Percentiles rank a stretch among this genome's conserved stretches.
Evolutionary conservation across 2,329 filamentous ascomycete genomes (phyloP).

Genomic region (Talaromyces funiculosus): DNA sequence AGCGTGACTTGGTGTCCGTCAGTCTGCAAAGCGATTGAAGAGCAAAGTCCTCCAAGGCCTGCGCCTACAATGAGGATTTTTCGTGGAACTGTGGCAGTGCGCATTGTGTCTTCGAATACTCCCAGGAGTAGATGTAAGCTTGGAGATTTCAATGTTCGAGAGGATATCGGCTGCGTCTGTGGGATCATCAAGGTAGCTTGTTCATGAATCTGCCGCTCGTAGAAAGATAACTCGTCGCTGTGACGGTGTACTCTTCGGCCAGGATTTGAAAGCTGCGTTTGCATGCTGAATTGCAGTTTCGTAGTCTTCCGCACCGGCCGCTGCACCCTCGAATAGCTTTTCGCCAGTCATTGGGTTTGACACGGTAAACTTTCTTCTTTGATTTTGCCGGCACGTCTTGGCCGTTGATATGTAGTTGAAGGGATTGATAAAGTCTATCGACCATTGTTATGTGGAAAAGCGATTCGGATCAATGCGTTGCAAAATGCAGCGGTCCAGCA

Average conservation of each 20-base stretch:
- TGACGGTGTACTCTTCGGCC: not conserved
- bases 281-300: not conserved
- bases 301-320: not conserved
- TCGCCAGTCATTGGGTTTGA: not conserved
- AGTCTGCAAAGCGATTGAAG: no score
- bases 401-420: constrained; percentile 6
- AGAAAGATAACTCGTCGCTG: not conserved
- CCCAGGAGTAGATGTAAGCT: no score
- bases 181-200: not conserved
- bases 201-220: not conserved
- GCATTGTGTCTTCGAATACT: no score
- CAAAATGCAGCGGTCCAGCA: not conserved
- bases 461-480: not conserved
- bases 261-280: not conserved
- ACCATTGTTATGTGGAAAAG: not conserved
- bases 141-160: not conserved
- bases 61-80: no score
- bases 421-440: not conserved
- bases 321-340: not conserved
- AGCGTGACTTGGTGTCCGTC: no score
- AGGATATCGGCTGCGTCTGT: not conserved
- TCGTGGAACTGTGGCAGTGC: no score
- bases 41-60: no score
- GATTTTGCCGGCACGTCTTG: not conserved
- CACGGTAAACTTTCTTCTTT: not conserved